Evolutionary conservation across 2,329 filamentous ascomycete genomes (phyloP), one percentile per base, ranked within the genome.

Genomic region (Colletotrichum sp.): DNA sequence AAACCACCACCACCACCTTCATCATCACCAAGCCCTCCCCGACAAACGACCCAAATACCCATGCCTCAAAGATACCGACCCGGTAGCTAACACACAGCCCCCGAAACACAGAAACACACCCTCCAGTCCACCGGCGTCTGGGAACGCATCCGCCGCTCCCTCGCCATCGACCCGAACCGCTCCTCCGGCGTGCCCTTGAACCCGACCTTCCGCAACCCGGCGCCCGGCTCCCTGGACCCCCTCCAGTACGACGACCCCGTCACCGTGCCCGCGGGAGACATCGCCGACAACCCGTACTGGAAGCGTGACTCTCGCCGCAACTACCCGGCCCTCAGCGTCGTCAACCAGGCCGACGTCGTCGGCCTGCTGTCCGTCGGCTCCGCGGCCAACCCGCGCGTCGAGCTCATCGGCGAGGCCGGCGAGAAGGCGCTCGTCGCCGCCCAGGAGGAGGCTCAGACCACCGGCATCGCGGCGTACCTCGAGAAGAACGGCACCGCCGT

Each of bases 271-370:
- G 94, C 95, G 3, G 95, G 91, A 79, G 95, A 98, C 84, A 93
- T 98, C 81, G 95, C 95, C 81, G 95, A 96, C 85, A 98, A 98
- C 87, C 92, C 95, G 48, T 98, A 98, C 89, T 99, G 96, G 95
- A 98, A 98, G 90, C 96, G 97, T 82, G 97, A 99, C 83, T 85
- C 88, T 77, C 94, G 97, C 80, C 92, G 97, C 81, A 90, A 90
- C 81, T 98, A 98, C 87, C 94, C 97, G 36, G 91, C 90, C 80
- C 90, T 94, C 72, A 96, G 94, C 82, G 93, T 95, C 61, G 91
- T 99, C 77, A 93, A 89, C 75, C 97, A 98, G 88, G 91, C 91
- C 63, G 94, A 98, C 85, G 93, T 95, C 68, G 97, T 97, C 28
- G 94, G 94, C 57, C 91, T 99, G 80, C 89, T 99, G 83, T 93